Conservation (phyloP, 305 asterid genomes). For the Fraxinus latifolia region DNA sequence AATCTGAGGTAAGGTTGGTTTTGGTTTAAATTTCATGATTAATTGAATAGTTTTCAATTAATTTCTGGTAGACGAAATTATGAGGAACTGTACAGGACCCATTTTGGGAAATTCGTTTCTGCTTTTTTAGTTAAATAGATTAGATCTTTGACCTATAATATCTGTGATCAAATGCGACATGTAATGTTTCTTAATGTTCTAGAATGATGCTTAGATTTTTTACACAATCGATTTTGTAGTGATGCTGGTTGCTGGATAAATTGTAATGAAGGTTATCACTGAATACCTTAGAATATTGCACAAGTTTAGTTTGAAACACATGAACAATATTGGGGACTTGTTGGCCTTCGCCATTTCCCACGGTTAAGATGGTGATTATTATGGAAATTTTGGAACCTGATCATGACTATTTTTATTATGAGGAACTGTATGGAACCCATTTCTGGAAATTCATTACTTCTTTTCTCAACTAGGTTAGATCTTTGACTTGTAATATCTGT, state of each 20-base stretch:
- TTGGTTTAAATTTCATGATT: background rate
- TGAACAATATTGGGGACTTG: background rate
- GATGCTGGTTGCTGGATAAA: background rate
- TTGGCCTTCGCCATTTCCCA: background rate
- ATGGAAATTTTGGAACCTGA: background rate
- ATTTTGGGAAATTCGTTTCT: conserved; percentile 17
- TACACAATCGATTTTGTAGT: background rate
- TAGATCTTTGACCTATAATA: conserved; percentile 11
- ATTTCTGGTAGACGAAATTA: background rate
- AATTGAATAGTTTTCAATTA: background rate
- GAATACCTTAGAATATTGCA: background rate
- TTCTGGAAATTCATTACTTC: conserved; percentile 3
- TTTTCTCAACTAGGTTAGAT: conserved; percentile 11
- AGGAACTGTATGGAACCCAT: conserved; percentile 4
- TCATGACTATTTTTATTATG: background rate
- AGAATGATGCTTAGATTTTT: background rate
- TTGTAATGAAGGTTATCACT: background rate
- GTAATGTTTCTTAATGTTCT: background rate
- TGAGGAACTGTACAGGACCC: background rate
- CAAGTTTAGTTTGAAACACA: background rate
- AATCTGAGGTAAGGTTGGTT: conserved; percentile 18
- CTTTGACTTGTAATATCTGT: conserved; percentile 13
- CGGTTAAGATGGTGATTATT: background rate
- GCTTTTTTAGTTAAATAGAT: background rate
- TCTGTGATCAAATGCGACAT: background rate